Base-by-base conservation (phyloP, 495 filamentous ascomycete species). In the Amniculicola lignicola region DNA sequence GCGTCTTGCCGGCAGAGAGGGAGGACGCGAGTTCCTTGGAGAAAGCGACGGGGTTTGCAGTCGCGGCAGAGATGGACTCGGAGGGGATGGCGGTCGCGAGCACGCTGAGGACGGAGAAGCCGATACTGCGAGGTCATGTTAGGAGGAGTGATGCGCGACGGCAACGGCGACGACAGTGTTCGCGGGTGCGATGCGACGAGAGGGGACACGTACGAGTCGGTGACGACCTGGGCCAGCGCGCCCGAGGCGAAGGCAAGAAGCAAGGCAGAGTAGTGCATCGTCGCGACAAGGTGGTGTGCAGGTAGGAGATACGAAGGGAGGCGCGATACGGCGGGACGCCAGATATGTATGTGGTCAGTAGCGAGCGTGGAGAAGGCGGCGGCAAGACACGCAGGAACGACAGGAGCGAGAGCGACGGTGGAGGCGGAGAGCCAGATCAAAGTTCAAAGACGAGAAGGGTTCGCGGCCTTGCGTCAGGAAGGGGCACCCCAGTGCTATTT, bases 61-160 rank as follows among this genome's bases (percentile, higher is more conserved):
- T 4, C 2, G 52, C 64, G 15, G n/a, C 11, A 4, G 51, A 41
- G 33, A 57, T 15, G 1, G 46, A 15, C 6, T 46, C 40, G 23
- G 51, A 4, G 0, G 61, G 64, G 12, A 67, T 49, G n/a, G 64
- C 64, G 21, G 64, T 64, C n/a, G 37, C 33, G n/a, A 67, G 57
- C 41, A 64, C 61, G 22, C 14, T 16, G 22, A 60, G 23, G 27
- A 64, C 46, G 24, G 61, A 62, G 15, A 52, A 22, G 10, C 29
- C 46, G 25, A 42, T 11, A 25, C 58, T 55, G 18, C 12, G n/a
- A n/a, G 24, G 3, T 16, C 29, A 10, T 57, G 10, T 21, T 44
- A 4, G 22, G 16, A 7, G 21, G 10, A 11, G 21, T 7, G 7
- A 35, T 35, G 29, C n/a, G 29, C 29, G 7, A 7, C 7, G 7